Conservation (phyloP, 768 basidiomycete species). For the Polyporus arcularius region DNA sequence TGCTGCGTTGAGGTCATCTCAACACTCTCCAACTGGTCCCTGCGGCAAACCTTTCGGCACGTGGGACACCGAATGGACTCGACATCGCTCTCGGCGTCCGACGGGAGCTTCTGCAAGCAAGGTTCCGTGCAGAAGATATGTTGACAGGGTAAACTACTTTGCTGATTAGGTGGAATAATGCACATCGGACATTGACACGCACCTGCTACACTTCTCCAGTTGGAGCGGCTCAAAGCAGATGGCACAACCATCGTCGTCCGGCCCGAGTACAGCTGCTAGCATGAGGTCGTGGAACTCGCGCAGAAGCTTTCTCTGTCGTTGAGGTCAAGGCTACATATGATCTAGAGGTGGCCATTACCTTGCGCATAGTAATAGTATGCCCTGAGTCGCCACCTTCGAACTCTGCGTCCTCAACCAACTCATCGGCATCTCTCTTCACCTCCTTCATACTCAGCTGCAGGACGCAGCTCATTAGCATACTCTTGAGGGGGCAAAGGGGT, state of each 20-base stretch:
- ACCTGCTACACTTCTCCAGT: slow-evolving; percentile 39
- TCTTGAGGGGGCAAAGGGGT: background rate
- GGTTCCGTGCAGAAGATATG: slow-evolving; percentile 45
- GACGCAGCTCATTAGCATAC: slow-evolving; percentile 2
- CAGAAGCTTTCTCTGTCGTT: slow-evolving; percentile 38
- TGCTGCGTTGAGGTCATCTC: slow-evolving; percentile 41
- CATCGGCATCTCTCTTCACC: slow-evolving; percentile 39
- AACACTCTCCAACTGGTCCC: slow-evolving; percentile 39
- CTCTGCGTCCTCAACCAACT: slow-evolving; percentile 33
- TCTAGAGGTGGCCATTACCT: slow-evolving; percentile 32
- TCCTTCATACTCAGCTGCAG: slow-evolving; percentile 35
- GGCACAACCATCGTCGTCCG: slow-evolving; percentile 40
- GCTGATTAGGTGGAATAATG: background rate
- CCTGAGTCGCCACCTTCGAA: slow-evolving; percentile 35
- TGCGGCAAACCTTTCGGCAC: slow-evolving; percentile 33
- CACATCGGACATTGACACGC: background rate
- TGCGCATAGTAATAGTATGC: slow-evolving; percentile 43
- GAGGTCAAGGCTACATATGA: background rate
- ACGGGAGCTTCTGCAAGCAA: slow-evolving; percentile 34
- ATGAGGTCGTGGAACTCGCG: slow-evolving; percentile 42
- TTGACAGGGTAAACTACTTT: slow-evolving; percentile 41
- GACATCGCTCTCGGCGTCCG: slow-evolving; percentile 14
- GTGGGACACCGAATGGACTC: slow-evolving; percentile 40
- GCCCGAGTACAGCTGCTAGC: slow-evolving; percentile 36
- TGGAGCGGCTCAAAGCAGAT: slow-evolving; percentile 40